These are phyloP conservation scores for Fusarium pseudoanthophilum DNA, from an alignment of 2,329 filamentous ascomycete species.

Conservation along the genomic window DNA sequence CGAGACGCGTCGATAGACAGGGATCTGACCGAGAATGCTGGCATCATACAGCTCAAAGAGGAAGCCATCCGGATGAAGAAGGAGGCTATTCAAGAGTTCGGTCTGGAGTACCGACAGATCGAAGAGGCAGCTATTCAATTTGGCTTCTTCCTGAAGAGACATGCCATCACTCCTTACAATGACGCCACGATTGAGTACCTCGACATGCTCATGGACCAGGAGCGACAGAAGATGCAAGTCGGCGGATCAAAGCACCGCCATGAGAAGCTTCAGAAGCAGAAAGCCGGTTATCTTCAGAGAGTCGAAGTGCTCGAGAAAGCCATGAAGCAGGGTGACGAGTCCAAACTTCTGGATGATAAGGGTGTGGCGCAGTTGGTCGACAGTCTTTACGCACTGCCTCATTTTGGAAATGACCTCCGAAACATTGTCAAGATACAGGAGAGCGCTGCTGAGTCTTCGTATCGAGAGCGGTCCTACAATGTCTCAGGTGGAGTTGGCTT, in stretches of 20 bases:
- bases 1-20: neutral
- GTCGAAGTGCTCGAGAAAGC: slow-evolving; percentile 11
- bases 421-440: neutral
- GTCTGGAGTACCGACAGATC: neutral
- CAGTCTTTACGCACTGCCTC: neutral
- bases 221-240: slow-evolving; percentile 4
- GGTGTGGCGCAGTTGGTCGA: neutral
- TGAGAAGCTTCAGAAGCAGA: neutral
- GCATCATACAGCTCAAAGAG: neutral
- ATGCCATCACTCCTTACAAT: slow-evolving; percentile 16
- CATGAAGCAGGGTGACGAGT: slow-evolving; percentile 1
- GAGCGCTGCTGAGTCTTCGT: neutral
- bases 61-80: slow-evolving; percentile 5
- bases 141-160: slow-evolving; percentile 9
- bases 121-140: slow-evolving; percentile 22
- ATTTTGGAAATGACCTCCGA: neutral
- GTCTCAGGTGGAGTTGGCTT: slow-evolving; percentile 1
- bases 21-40: neutral
- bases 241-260: neutral
- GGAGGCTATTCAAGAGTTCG: slow-evolving; percentile 8
- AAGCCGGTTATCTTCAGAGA: slow-evolving; percentile 9
- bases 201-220: slow-evolving; percentile 12
- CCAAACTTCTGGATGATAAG: neutral
- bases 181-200: slow-evolving; percentile 10
- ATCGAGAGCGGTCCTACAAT: neutral